Evolutionary conservation across 352 stramenopile genomes (phyloP), one percentile per base, ranked within the genome.

Genomic region (Halophytophthora polymorphica): DNA sequence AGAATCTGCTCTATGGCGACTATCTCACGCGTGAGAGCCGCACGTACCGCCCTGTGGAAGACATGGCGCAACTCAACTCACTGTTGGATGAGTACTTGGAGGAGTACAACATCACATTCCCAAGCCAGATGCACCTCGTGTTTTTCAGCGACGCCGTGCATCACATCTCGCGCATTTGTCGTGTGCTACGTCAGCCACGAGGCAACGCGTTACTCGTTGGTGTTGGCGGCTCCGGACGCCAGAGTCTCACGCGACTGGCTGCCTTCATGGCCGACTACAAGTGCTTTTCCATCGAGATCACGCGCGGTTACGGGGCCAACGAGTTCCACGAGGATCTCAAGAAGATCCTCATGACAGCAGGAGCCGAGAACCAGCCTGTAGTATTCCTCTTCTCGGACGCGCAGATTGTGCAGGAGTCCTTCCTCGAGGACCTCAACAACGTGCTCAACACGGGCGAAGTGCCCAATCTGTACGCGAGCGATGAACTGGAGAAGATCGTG

Each of bases 391-490:
- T 98, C 61, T 95, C 78, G 4, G 92, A 98, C 45, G 90, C 88
- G 2, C 92, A 98, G 58, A 97, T 98, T 44, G 90, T 96, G 0
- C 70, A 93, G 14, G 92, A 98, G 56, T 93, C 83, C 2, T 98
- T 98, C 51, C 51, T 98, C 21, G 93, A 98, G 50, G 93, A 98
- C 45, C 95, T 98, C 67, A 98, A 98, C 68, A 97, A 98, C 45
- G 66, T 98, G 8, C 67, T 98, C 25, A 97, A 97, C 61, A 96
- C 84, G 10, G 93, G 92, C 18, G 90, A 98, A 54, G 90, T 98
- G 1, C 90, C 92, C 0, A 97, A 98, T 50, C 48, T 98, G 52
- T 98, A 96, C 45, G 84, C 88, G 1, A 76, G 54, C n/a, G 90
- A 97, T 38, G 90, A 97, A 36, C 56, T 93, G 7, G 90, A 97